Evolutionary conservation across 495 filamentous ascomycete species (phyloP), one percentile per base, ranked within the genome.

Genomic region (Trichoderma asperelloides): DNA sequence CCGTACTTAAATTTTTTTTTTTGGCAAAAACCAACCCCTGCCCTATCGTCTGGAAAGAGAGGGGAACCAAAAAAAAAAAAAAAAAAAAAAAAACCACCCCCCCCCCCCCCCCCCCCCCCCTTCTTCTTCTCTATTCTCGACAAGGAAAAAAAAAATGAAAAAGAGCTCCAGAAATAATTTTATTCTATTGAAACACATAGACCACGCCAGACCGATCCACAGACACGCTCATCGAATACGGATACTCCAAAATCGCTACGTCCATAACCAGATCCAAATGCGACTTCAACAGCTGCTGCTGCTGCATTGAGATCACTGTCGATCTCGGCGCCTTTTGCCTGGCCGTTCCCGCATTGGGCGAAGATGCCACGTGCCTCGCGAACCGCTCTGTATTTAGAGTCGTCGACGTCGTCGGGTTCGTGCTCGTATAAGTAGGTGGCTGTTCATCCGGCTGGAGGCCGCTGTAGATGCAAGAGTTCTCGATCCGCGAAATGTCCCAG

Each of bases 191-290:
- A 66, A 96, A 96, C 43, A 98, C 87, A 81, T 95, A 96, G 62
- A 98, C 86, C 73, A 94, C 88, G 4, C 96, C 96, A n/a, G 88
- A 88, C 70, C 94, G 84, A 79, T 99, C 96, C 63, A 88, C 94
- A 71, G 89, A 93, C 33, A 98, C 82, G 49, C 90, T 86, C 93
- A 98, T 97, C 11, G 92, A 88, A 76, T 96, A 96, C 62, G 96
- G 96, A 67, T 84, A 82, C 78, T 97, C 91, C 72, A 99, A 77
- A 67, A 98, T 79, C 15, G 89, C 90, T 63, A 97, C 89, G 80
- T 98, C 96, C 69, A 88, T 84, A 66, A 99, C 88, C 18, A 88
- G 86, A 78, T 98, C 96, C 69, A 98, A 71, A 79, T 99, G 96
- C 69, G 86, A 90, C 75, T 87, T 93, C 51, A 95, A 79, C 55